These are phyloP conservation scores for Gracilariopsis chorda DNA, from an alignment of 23 red algal genomes.

Conservation along the genomic window DNA sequence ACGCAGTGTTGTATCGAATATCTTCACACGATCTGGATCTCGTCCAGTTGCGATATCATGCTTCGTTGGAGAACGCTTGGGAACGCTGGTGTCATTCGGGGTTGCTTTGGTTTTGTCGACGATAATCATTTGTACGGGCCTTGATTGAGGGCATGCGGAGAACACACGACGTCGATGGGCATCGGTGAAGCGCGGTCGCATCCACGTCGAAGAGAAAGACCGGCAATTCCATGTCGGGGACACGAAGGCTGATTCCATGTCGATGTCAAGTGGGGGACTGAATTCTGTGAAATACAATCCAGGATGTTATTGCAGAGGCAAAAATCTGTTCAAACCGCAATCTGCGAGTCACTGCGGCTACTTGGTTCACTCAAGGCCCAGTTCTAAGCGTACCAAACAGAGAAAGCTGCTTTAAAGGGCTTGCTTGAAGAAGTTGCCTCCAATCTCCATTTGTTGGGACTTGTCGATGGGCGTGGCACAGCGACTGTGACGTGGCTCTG, in stretches of 20 bases:
- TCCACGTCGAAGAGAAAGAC: not conserved
- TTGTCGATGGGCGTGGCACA: not conserved
- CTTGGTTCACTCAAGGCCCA: not conserved
- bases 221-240: not conserved
- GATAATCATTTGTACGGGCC: slow-evolving; percentile 28
- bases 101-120: not conserved
- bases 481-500: slow-evolving; percentile 2
- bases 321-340: not conserved
- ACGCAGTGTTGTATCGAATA: slow-evolving; percentile 97
- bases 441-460: not conserved
- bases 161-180: not conserved
- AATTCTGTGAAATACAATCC: not conserved
- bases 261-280: not conserved
- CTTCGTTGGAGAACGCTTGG: slow-evolving; percentile 37
- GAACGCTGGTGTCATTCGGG: not conserved
- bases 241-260: not conserved
- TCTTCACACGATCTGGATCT: slow-evolving; percentile 93
- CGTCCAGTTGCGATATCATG: slow-evolving; percentile 89
- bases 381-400: not conserved
- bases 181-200: not conserved
- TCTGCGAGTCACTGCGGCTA: not conserved
- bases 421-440: not conserved
- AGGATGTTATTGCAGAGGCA: not conserved
- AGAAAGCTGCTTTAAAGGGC: not conserved
- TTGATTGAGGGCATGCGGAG: not conserved